phyloP scores from a whole-genome alignment of 2,329 filamentous ascomycete species.

The Colletotrichum liaoningense region DNA sequence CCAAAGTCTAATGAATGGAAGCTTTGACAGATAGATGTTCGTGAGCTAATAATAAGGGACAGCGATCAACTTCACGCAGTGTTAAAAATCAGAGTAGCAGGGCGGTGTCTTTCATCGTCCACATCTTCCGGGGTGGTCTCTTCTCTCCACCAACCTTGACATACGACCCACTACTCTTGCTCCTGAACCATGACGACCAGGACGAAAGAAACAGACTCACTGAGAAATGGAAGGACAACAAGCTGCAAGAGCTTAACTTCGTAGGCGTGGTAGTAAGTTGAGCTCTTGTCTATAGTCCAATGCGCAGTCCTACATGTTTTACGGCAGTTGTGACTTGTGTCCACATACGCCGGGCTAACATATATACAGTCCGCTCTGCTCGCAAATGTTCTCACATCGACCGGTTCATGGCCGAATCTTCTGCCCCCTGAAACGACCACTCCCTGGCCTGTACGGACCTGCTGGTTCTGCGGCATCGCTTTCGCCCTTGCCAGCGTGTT shows the following conservation, averaged over 20 bases:
- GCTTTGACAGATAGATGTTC: background rate
- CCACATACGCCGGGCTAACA: too few relatives aligned
- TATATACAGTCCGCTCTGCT: background rate
- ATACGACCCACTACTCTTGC: background rate
- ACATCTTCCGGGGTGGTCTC: conserved; percentile 19
- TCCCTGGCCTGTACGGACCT: conserved; percentile 53
- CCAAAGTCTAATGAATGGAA: background rate
- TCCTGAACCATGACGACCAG: conserved; percentile 12
- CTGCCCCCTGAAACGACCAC: conserved; percentile 47
- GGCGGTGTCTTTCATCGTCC: background rate
- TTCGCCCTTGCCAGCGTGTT: conserved; percentile 63
- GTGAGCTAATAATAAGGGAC: background rate
- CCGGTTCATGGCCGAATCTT: conserved; percentile 55
- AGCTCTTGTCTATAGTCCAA: background rate
- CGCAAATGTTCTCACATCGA: conserved; percentile 49
- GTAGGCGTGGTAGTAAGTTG: conserved; percentile 49
- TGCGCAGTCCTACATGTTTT: too few relatives aligned
- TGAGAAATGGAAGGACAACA: conserved; percentile 50
- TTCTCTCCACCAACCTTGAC: conserved; percentile 12
- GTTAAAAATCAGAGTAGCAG: background rate
- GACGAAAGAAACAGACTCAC: conserved; percentile 46
- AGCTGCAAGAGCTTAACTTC: conserved; percentile 53
- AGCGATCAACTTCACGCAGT: background rate
- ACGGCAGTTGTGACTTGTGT: too few relatives aligned
- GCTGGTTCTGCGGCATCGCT: conserved; percentile 56